phyloP scores from a whole-genome alignment of 1,139 yeast species.

The Yamadazyma trypodendri region DNA sequence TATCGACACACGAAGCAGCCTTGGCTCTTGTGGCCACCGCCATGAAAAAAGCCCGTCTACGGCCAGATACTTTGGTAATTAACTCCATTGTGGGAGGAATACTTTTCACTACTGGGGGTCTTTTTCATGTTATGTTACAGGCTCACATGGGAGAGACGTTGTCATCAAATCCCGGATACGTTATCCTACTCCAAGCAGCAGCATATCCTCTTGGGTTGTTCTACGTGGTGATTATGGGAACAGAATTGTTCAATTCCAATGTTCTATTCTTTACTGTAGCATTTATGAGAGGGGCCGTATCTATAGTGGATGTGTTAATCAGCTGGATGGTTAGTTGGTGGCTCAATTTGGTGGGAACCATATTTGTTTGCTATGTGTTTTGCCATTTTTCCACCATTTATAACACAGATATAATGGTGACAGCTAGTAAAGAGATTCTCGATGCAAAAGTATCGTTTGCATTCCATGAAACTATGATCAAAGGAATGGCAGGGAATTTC shows the following conservation, averaged over 20 bases:
- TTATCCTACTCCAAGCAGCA: conserved; percentile 53
- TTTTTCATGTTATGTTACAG: conserved; percentile 59
- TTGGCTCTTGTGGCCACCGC: conserved; percentile 79
- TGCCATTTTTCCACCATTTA: conserved; percentile 55
- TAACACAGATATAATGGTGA: conserved; percentile 32
- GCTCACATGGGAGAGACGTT: conserved; percentile 47
- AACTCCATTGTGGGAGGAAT: conserved; percentile 72
- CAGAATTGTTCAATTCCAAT: conserved; percentile 72
- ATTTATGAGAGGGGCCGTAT: conserved; percentile 64
- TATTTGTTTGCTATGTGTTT: conserved; percentile 64
- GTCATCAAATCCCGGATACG: conserved; percentile 55
- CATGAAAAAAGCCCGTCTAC: conserved; percentile 74
- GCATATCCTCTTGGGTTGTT: conserved; percentile 69
- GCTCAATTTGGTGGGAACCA: conserved; percentile 59
- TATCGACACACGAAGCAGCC: conserved; percentile 78
- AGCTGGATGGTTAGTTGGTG: conserved; percentile 72
- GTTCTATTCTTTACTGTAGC: conserved; percentile 69
- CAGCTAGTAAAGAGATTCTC: conserved; percentile 49
- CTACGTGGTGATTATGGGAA: conserved; percentile 71
- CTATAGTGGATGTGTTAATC: conserved; percentile 57
- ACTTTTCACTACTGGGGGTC: conserved; percentile 69
- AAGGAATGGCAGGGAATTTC: conserved; percentile 74
- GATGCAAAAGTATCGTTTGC: conserved; percentile 44
- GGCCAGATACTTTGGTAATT: conserved; percentile 53
- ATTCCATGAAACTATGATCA: conserved; percentile 60